Evolutionary conservation across 2,329 filamentous ascomycete genomes (phyloP), one percentile per base, ranked within the genome.

Genomic region (Domatiomyces globalis): DNA sequence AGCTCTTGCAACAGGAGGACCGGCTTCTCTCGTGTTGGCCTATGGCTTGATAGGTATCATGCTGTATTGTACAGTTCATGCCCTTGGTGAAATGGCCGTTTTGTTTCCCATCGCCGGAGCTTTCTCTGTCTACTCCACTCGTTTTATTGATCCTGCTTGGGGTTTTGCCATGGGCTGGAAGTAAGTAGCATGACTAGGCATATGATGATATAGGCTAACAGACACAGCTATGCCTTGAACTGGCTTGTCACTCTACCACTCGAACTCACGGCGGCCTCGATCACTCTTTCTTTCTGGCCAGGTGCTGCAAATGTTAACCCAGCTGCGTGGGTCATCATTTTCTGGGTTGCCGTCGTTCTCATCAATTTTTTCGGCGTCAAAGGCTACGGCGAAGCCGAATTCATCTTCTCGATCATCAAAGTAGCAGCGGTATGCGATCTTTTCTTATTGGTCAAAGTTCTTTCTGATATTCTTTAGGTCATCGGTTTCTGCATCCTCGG

Each of bases 11-110:
- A 72, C 73, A 15, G 87, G 87, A 58, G 56, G 87, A 4, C 87
- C 87, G 4, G 87, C 84, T 1, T 84, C 85, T 0, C 65, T 94
- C n/a, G 68, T 94, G 22, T 76, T 94, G 46, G 84, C 83, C 22
- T 94, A 87, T 62, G 67, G 71, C 51, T 77, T 94, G 54, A 82
- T 94, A 57, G 88, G 88, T 46, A 69, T 80, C 62, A 94, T 95
- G 87, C 69, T 95, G 56, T 95, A 87, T 69, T 92, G 85, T 65
- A 94, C 87, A 2, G 85, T 94, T 43, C 88, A 95, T 63, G 87
- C 88, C 0, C 74, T 96, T 17, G 90, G 89, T 56, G 90, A 96
- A 67, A 79, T 96, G 67, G 86, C 88, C n/a, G 87, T 95, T 20
- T 71, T 89, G 17, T 95, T 89, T 61, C 89, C 89, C 2, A 84